Conservation (phyloP, 345 rosid species). For the Hibiscus trionum region DNA sequence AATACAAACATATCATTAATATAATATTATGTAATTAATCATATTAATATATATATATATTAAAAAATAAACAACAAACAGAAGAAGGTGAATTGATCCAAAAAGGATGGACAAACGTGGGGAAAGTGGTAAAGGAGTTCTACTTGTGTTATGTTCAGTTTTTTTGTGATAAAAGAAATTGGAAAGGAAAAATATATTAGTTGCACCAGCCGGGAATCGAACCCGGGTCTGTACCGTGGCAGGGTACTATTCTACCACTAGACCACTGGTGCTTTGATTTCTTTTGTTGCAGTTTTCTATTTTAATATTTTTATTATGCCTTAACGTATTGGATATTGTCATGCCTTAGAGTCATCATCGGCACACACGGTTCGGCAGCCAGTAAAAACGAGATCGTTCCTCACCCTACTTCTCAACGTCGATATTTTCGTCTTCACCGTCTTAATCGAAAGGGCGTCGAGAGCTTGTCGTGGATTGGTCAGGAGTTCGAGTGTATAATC, state of each 20-base stretch:
- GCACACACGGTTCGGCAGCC: conserved; percentile 10
- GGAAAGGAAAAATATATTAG: not conserved
- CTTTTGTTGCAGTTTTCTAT: too few relatives aligned
- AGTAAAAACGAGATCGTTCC: conserved; percentile 33
- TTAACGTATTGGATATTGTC: not conserved
- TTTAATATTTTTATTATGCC: too few relatives aligned
- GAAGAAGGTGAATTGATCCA: too few relatives aligned
- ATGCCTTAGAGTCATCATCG: conserved; percentile 13
- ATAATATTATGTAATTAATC: too few relatives aligned
- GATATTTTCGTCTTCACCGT: conserved; percentile 41
- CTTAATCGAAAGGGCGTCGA: conserved; percentile 36
- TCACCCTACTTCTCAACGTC: conserved; percentile 42
- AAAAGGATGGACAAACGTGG: too few relatives aligned
- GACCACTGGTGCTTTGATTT: conserved; percentile 53
- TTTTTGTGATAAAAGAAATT: too few relatives aligned
- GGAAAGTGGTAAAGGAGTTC: too few relatives aligned
- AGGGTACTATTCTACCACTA: conserved; percentile 82
- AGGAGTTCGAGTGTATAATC: conserved; percentile 46
- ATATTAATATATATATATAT: too few relatives aligned
- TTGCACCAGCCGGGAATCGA: conserved; percentile 57
- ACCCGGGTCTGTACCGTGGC: conserved; percentile 75
- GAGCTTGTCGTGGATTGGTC: conserved; percentile 38
- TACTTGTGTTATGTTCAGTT: too few relatives aligned
- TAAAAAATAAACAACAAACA: too few relatives aligned
- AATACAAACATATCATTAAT: too few relatives aligned